phyloP scores from a whole-genome alignment of 1,139 yeast species.

The Kodamaea derodonti region DNA sequence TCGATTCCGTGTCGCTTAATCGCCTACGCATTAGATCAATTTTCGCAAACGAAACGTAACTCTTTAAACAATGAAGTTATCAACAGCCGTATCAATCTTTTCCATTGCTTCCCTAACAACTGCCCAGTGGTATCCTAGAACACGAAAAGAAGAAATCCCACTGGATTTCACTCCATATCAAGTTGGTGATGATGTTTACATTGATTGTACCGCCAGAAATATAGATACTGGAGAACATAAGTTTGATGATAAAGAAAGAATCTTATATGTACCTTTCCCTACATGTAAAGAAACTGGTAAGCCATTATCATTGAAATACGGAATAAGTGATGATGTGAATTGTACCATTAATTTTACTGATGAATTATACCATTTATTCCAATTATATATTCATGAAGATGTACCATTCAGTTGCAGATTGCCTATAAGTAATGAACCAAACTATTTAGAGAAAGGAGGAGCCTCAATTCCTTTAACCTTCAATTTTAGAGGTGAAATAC shows the following conservation, averaged over 20 bases:
- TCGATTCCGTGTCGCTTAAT: no score
- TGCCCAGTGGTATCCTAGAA: constrained; percentile 35
- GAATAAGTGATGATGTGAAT: constrained; percentile 48
- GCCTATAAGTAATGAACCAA: constrained; percentile 44
- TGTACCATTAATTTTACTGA: constrained; percentile 67
- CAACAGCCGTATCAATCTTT: constrained; percentile 5
- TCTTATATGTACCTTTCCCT: constrained; percentile 58
- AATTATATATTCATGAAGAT: constrained; percentile 72
- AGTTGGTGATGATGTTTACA: constrained; percentile 42
- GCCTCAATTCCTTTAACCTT: constrained; percentile 60
- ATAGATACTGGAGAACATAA: constrained; percentile 76
- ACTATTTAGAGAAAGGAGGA: constrained; percentile 44
- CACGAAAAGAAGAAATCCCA: constrained; percentile 38
- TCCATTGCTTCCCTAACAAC: constrained; percentile 5
- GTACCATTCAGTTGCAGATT: constrained; percentile 70
- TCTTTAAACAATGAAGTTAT: constrained; percentile 7
- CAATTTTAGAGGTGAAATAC: constrained; percentile 64
- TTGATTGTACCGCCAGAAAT: constrained; percentile 64
- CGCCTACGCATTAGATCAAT: no score
- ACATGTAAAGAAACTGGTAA: constrained; percentile 60
- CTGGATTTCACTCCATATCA: constrained; percentile 32
- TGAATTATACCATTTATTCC: constrained; percentile 67
- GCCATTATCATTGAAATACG: constrained; percentile 53
- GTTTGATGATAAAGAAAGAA: constrained; percentile 56
- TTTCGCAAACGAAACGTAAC: neutral